phyloP scores from a whole-genome alignment of 441 rosid species.

The Bocquillonia castaneifolia region DNA sequence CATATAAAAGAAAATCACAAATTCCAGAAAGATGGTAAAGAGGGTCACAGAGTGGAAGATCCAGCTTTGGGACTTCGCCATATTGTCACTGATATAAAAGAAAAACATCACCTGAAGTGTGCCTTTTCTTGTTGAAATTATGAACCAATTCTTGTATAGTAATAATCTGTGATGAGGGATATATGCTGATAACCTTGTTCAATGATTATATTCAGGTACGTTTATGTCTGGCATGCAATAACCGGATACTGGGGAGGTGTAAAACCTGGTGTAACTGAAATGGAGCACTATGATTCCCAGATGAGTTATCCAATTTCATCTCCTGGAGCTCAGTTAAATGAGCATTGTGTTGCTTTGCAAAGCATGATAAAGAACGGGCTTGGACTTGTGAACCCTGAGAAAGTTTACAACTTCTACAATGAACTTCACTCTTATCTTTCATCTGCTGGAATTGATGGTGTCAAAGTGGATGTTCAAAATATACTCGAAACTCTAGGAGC shows the following conservation, averaged over 20 bases:
- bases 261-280: constrained; percentile 38
- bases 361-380: constrained; percentile 48
- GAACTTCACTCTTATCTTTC: constrained; percentile 64
- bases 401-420: constrained; percentile 47
- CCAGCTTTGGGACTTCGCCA: constrained; percentile 48
- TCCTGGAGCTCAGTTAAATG: constrained; percentile 49
- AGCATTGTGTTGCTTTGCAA: constrained; percentile 37
- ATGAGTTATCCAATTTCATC: constrained; percentile 49
- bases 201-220: constrained; percentile 31
- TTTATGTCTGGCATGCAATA: constrained; percentile 67
- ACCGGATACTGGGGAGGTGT: constrained; percentile 78
- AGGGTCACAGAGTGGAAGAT: constrained; percentile 48
- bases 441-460: constrained; percentile 58
- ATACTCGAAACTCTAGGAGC: constrained; percentile 67
- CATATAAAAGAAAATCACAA: constrained; percentile 57
- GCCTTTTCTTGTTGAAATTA: not conserved
- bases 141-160: not conserved
- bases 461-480: constrained; percentile 67
- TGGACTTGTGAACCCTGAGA: constrained; percentile 59
- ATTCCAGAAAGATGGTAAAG: constrained; percentile 54
- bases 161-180: not conserved
- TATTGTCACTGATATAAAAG: constrained; percentile 40
- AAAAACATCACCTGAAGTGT: constrained; percentile 38
- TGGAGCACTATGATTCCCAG: constrained; percentile 55
- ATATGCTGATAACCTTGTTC: not conserved